Percentiles rank a stretch among this genome's conserved stretches.
These are phyloP conservation scores for Cardamine resedifolia DNA, from an alignment of 345 rosid species.

Conservation along the genomic window DNA sequence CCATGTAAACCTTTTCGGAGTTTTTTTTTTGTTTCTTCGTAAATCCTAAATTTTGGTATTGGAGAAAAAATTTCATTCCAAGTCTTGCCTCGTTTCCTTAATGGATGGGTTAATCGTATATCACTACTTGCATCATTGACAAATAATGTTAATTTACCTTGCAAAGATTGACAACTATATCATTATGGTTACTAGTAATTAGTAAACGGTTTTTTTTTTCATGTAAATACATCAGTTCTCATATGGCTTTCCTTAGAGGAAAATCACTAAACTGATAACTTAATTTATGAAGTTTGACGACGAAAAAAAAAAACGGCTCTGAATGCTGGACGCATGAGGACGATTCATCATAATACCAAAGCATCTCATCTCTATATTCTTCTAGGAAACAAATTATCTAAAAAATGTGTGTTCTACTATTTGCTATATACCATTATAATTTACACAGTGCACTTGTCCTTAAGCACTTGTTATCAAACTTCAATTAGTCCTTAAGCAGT, in stretches of 20 bases:
- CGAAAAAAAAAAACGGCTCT: no score
- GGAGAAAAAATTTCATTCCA: background rate
- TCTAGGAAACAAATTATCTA: no score
- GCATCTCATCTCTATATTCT: background rate
- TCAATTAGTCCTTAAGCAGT: background rate
- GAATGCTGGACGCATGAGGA: no score
- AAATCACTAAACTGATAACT: no score
- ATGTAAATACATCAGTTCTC: no score
- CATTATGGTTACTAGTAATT: no score
- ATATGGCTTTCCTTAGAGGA: no score
- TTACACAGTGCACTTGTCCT: background rate
- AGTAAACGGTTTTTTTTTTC: no score
- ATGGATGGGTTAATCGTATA: background rate
- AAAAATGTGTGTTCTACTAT: background rate
- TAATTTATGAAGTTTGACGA: no score
- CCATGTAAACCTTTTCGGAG: background rate
- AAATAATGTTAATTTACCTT: background rate
- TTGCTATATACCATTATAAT: background rate
- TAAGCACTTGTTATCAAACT: background rate
- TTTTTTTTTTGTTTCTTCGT: background rate
- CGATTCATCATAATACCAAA: no score
- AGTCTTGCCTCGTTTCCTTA: background rate
- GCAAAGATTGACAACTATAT: background rate
- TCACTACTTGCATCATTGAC: background rate
- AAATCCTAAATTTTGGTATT: conserved; percentile 9